Evolutionary conservation across 768 basidiomycete genomes (phyloP), one percentile per base, ranked within the genome.

Genomic region (Clitopilus passeckerianus): DNA sequence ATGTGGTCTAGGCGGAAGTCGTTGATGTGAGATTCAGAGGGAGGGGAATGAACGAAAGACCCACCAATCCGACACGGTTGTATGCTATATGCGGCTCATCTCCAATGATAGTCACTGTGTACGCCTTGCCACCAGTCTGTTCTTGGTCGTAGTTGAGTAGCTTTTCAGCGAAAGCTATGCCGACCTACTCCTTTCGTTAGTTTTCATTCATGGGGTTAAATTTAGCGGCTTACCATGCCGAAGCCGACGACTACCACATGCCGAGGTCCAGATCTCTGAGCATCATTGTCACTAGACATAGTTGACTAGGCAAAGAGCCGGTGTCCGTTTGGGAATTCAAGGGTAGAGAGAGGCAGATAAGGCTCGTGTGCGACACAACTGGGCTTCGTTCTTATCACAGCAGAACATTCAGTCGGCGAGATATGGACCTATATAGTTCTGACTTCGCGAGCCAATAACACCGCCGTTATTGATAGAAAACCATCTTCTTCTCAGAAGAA

Each of bases 81-180:
- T 85, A 86, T 0, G 83, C 83, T 60, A 84, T 69, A 70, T 77
- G 73, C 5, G 61, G 60, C 59, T 81, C 80, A 71, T 90, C 87
- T 10, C 87, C 86, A 52, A 81, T 83, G 1, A 85, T 86, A 14
- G 83, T 74, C 30, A 87, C 71, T 56, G 77, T 74, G 70, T 86
- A 87, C 16, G 71, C 69, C 6, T 74, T 72, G 2, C 62, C 57
- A n/a, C 59, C 46, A 7, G 10, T 18, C 18, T 54, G 37, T 24
- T 68, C 68, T 18, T 78, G 75, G 63, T 89, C 85, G 24, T 84
- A 75, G 58, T 78, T 76, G 15, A 33, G 57, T 14, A 58, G 44
- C 15, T 52, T 43, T 23, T 55, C 35, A 5, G 54, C 35, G 30
- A 30, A 41, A 52, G 41, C 43, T 27, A 34, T 34, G n/a, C 57